A percentile compares a stretch with the other conserved stretches of the same genome.
Evolutionary conservation across 176 grass and related monocot genomes (phyloP).

Genomic region (Pontederia crassipes): DNA sequence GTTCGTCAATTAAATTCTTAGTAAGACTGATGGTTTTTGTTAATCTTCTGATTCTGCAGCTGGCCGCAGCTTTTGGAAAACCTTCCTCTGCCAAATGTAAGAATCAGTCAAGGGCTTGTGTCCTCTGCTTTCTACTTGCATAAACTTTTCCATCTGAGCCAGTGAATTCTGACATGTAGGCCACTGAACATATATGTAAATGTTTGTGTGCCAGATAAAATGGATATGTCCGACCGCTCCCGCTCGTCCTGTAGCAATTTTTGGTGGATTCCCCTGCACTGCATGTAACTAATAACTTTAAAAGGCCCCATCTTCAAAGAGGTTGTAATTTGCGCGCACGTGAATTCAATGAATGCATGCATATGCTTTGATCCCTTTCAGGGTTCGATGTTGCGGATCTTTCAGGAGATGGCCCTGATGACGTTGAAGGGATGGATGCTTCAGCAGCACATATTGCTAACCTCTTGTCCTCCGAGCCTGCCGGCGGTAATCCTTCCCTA

Average conservation of each 20-base stretch:
- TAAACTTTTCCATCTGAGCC: too few species aligned
- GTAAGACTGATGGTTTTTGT: not conserved
- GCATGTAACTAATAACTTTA: constrained; percentile 57
- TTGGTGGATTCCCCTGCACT: constrained; percentile 94
- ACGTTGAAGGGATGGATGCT: constrained; percentile 65
- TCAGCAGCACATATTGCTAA: constrained; percentile 76
- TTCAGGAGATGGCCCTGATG: constrained; percentile 68
- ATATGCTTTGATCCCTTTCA: constrained; percentile 22
- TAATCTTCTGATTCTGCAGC: constrained; percentile 33
- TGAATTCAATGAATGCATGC: not conserved
- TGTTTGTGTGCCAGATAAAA: constrained; percentile 57
- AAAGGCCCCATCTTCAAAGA: constrained; percentile 2
- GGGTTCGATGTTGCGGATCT: constrained; percentile 87
- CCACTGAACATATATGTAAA: too few species aligned
- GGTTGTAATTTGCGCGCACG: not conserved
- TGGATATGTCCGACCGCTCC: constrained; percentile 98
- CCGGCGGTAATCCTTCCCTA: constrained; percentile 36
- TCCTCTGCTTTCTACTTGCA: not conserved
- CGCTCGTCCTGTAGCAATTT: constrained; percentile 64
- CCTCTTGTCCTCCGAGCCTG: constrained; percentile 64
- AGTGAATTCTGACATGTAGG: too few species aligned
- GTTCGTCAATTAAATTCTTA: too few species aligned
- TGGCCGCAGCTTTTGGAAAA: constrained; percentile 82
- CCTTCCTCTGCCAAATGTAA: constrained; percentile 94
- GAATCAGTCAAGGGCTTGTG: constrained; percentile 9